Percentiles rank a stretch among this genome's conserved stretches.
phyloP scores from a whole-genome alignment of 331 rosid genomes.

The Arachis monticola region DNA sequence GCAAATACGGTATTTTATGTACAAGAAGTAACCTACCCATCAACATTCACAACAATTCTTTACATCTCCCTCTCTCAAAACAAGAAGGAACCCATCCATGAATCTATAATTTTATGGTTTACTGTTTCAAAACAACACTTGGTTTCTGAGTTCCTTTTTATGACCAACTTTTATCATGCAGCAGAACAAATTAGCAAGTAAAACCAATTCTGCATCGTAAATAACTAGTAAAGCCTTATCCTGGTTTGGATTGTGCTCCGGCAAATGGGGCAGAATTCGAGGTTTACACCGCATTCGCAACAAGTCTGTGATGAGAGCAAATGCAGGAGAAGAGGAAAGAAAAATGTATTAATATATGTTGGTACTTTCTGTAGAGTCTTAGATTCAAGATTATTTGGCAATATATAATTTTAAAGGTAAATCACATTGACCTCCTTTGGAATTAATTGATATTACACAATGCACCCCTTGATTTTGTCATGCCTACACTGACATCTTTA shows the following conservation, averaged over 20 bases:
- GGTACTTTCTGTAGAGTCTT: slow-evolving; percentile 7
- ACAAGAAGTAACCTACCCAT: slow-evolving; percentile 22
- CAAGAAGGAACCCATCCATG: too few species aligned
- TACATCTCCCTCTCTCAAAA: slow-evolving; percentile 22
- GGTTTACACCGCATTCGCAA: slow-evolving; percentile 78
- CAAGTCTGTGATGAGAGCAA: slow-evolving; percentile 67
- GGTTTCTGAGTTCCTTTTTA: neutral
- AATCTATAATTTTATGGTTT: slow-evolving; percentile 4
- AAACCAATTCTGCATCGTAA: slow-evolving; percentile 16
- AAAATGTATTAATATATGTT: neutral
- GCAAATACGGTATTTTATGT: neutral
- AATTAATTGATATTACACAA: too few species aligned
- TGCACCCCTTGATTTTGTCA: too few species aligned
- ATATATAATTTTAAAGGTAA: neutral
- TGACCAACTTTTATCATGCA: slow-evolving; percentile 27
- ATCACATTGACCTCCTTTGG: too few species aligned
- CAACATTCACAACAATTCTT: slow-evolving; percentile 33
- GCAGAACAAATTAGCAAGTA: slow-evolving; percentile 19
- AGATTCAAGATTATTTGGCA: slow-evolving; percentile 12
- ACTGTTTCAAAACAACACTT: neutral
- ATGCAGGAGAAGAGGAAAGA: neutral
- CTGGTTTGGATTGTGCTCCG: slow-evolving; percentile 63
- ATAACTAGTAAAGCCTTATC: slow-evolving; percentile 68
- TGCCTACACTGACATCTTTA: too few species aligned
- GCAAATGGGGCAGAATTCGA: slow-evolving; percentile 79